Percentiles rank a stretch among this genome's conserved stretches.
phyloP scores from a whole-genome alignment of 2,329 filamentous ascomycete species.

The Stachybotrys chlorohalonatus region DNA sequence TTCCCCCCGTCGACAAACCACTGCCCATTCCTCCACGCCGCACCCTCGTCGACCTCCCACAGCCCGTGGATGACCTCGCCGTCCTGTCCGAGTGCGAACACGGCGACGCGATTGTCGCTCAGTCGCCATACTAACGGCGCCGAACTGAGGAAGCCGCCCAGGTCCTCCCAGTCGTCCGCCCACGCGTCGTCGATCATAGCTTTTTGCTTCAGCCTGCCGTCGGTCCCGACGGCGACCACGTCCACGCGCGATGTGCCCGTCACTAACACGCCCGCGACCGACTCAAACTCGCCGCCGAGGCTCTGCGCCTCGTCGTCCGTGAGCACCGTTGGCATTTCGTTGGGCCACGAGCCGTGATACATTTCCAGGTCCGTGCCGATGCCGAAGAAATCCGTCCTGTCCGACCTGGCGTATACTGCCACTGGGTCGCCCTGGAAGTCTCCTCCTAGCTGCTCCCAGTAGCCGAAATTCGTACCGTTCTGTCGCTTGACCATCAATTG shows the following conservation, averaged over 20 bases:
- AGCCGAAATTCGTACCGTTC: not conserved
- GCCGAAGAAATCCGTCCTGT: constrained; percentile 1
- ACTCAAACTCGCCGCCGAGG: constrained; percentile 4
- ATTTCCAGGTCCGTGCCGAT: constrained; percentile 2
- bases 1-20: not conserved
- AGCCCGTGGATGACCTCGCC: not conserved
- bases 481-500: not conserved
- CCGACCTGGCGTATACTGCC: not conserved
- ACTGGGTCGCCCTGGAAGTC: constrained; percentile 1
- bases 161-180: constrained; percentile 5
- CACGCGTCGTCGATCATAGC: constrained; percentile 1
- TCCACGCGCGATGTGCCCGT: constrained; percentile 4
- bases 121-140: constrained; percentile 5
- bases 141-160: constrained; percentile 7
- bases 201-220: constrained; percentile 4
- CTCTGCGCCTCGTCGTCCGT: not conserved
- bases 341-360: constrained; percentile 4
- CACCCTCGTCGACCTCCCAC: not conserved
- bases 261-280: constrained; percentile 3
- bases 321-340: not conserved
- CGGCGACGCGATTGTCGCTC: not conserved
- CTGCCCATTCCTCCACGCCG: not conserved
- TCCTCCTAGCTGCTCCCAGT: not conserved
- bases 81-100: constrained; percentile 1
- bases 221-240: constrained; percentile 5